Base-by-base conservation (phyloP, 2,329 filamentous ascomycete genomes). In the Exserohilum turcica region DNA sequence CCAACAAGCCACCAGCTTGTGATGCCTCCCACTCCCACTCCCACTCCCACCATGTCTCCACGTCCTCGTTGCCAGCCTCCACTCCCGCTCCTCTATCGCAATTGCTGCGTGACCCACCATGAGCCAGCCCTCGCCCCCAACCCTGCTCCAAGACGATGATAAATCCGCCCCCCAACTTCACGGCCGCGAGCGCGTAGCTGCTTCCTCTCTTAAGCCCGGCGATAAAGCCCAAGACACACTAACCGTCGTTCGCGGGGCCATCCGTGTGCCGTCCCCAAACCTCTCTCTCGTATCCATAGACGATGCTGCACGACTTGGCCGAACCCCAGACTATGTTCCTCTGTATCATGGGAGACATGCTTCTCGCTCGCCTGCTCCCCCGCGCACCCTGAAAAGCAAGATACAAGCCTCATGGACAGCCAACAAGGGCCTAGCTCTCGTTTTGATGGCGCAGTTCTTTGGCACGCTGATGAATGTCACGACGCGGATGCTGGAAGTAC, bases 391-490 rank as follows among this genome's bases (percentile, higher is more conserved):
- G 24, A 70, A 57, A 38, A 60, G 54, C 21, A 68, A 47, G 28
- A 6, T 68, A 6, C 54, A 56, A 43, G 29, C 43, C 6, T 78
- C 84, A 59, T 91, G 88, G 87, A 59, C 74, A 4, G 77, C 79
- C 48, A 92, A 94, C 66, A 87, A 88, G 61, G 89, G 90, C 2
- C 82, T 92, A 16, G 78, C 88, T 18, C 79, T 92, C 38, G 90
- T 96, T 37, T 78, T 92, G 15, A 56, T 87, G 2, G 84, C 91
- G 0, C 91, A 96, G 73, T 78, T 94, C 31, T 96, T 96, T 64
- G 91, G 88, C 1, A 86, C 88, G 0, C 75, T 90, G 46, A 96
- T 96, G 92, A 95, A 94, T 71, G 84, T 95, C 8, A 86, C 86
- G 35, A 90, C 91, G 0, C 82, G 91, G 16, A 73, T 93, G 9